Conservation (phyloP, 371 early-diverging fungal species). For the Mucor piriformis region DNA sequence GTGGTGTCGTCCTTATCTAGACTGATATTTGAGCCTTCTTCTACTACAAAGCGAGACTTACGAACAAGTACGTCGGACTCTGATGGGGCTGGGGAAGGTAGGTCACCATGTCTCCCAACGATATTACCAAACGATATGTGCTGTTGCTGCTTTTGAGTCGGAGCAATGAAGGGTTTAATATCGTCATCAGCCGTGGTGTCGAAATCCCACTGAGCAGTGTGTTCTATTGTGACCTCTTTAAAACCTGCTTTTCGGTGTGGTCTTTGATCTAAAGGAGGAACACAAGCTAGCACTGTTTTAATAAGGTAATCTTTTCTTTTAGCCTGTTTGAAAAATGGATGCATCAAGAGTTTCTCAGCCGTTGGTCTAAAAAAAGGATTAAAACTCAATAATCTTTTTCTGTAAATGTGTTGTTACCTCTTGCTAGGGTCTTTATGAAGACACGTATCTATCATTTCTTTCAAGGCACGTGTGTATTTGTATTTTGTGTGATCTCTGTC, state of each 20-base stretch:
- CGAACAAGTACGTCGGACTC: not conserved
- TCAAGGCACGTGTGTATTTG: constrained; percentile 75
- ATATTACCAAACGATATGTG: constrained; percentile 52
- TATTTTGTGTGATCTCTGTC: constrained; percentile 74
- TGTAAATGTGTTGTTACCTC: not conserved
- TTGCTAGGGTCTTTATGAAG: constrained; percentile 81
- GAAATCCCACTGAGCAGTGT: constrained; percentile 51
- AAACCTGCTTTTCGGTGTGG: constrained; percentile 50
- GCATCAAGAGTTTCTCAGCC: constrained; percentile 74
- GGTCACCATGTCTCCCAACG: not conserved
- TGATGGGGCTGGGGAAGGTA: not conserved
- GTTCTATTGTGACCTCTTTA: constrained; percentile 32
- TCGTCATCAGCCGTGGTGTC: constrained; percentile 20
- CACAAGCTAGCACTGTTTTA: constrained; percentile 55
- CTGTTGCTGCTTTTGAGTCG: constrained; percentile 29
- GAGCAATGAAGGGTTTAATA: not conserved
- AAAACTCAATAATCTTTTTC: not conserved
- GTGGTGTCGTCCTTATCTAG: not conserved
- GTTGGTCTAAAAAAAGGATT: constrained; percentile 54
- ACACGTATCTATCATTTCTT: constrained; percentile 86
- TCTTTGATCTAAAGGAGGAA: constrained; percentile 72
- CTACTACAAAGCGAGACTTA: constrained; percentile 27
- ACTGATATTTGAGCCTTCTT: not conserved
- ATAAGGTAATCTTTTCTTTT: constrained; percentile 73
- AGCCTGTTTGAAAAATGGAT: constrained; percentile 81